phyloP scores from a whole-genome alignment of 305 asterid species.

The Fraxinus latifolia region DNA sequence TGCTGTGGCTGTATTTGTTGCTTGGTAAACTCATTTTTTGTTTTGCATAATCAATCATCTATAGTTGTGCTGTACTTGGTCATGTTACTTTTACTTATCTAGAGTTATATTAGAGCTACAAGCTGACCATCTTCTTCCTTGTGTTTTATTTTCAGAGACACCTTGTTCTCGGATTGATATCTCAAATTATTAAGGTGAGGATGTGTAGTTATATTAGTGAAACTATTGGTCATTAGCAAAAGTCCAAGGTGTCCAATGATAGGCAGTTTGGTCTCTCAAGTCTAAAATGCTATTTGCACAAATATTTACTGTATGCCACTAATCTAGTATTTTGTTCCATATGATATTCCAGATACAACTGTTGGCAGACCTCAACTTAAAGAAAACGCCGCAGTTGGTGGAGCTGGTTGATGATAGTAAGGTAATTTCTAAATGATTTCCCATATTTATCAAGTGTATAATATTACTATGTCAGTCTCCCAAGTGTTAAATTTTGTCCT shows the following conservation, averaged over 20 bases:
- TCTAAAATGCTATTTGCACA: neutral
- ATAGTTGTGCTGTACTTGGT: constrained; percentile 12
- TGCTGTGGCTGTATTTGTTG: neutral
- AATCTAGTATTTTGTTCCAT: constrained; percentile 13
- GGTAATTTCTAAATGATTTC: constrained; percentile 38
- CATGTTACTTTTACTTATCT: neutral
- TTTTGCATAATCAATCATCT: neutral
- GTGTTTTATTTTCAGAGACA: constrained; percentile 48
- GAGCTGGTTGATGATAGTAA: constrained; percentile 88
- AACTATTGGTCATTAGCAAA: constrained; percentile 8
- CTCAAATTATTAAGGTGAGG: constrained; percentile 75
- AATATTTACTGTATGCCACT: constrained; percentile 7
- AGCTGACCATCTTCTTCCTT: constrained; percentile 24
- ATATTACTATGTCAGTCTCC: constrained; percentile 7
- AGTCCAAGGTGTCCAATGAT: constrained; percentile 8
- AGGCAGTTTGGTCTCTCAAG: constrained; percentile 1
- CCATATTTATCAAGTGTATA: constrained; percentile 2
- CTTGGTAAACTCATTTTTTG: constrained; percentile 8
- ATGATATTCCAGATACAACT: constrained; percentile 70
- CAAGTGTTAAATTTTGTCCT: neutral
- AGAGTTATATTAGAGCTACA: neutral
- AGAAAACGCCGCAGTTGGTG: constrained; percentile 88
- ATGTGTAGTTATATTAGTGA: neutral
- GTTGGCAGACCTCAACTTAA: constrained; percentile 85
- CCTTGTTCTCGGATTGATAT: constrained; percentile 75